phyloP scores from a whole-genome alignment of 2,329 filamentous ascomycete species.

The Thermoascus crustaceus region DNA sequence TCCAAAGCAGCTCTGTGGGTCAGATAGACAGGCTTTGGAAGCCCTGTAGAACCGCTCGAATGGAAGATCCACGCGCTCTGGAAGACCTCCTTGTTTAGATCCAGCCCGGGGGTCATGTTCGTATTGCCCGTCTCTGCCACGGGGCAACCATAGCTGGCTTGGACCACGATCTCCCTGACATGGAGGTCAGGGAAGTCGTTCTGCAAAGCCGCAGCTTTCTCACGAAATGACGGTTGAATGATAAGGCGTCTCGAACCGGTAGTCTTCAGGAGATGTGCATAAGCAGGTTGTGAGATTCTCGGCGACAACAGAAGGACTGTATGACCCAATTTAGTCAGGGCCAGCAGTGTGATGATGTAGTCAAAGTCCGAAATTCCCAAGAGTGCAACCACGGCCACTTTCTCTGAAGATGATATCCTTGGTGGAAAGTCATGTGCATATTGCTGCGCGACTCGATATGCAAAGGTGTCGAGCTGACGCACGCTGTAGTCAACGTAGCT shows the following conservation, averaged over 20 bases:
- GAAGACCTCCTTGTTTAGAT: slow-evolving; percentile 17
- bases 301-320: slow-evolving; percentile 49
- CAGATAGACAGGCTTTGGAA: slow-evolving; percentile 55
- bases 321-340: slow-evolving; percentile 48
- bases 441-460: too few relatives aligned
- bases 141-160: too few relatives aligned
- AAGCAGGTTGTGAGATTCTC: slow-evolving; percentile 45
- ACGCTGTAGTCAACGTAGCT: too few relatives aligned
- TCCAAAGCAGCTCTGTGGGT: slow-evolving; percentile 44
- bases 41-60: slow-evolving; percentile 50
- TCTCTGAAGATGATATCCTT: too few relatives aligned
- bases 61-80: slow-evolving; percentile 40
- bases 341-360: slow-evolving; percentile 48
- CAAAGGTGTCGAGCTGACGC: too few relatives aligned
- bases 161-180: too few relatives aligned
- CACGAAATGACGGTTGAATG: slow-evolving; percentile 14
- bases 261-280: slow-evolving; percentile 40
- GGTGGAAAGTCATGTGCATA: too few relatives aligned
- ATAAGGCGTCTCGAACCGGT: slow-evolving; percentile 27
- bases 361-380: slow-evolving; percentile 48
- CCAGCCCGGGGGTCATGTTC: too few relatives aligned
- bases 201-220: slow-evolving; percentile 16
- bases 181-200: too few relatives aligned
- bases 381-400: slow-evolving; percentile 42
- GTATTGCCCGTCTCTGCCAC: too few relatives aligned